Conservation (phyloP, 1,284 basidiomycete species). For the Dichomitus squalens region DNA sequence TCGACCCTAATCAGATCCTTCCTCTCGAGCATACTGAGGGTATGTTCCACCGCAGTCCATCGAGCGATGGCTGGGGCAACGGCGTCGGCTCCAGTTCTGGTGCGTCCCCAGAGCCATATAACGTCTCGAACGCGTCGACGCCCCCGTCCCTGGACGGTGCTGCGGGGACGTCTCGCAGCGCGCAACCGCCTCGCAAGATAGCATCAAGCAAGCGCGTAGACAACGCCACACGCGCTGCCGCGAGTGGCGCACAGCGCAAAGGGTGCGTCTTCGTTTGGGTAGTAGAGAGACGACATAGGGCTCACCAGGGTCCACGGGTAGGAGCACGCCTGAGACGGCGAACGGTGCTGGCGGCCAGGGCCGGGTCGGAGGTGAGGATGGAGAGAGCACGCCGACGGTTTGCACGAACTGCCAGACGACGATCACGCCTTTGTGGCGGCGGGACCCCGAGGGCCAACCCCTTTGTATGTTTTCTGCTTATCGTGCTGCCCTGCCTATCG, state of each 20-base stretch:
- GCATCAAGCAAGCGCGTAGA: slow-evolving; percentile 62
- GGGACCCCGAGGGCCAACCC: slow-evolving; percentile 94
- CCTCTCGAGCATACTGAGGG: slow-evolving; percentile 49
- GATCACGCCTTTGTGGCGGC: slow-evolving; percentile 93
- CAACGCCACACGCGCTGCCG: slow-evolving; percentile 24
- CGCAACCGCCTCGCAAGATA: slow-evolving; percentile 49
- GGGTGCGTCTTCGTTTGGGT: slow-evolving; percentile 39
- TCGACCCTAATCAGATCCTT: slow-evolving; percentile 86
- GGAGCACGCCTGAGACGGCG: slow-evolving; percentile 24
- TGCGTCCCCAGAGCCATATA: slow-evolving; percentile 77
- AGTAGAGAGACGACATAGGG: neutral
- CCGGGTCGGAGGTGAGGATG: slow-evolving; percentile 62
- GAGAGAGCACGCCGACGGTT: slow-evolving; percentile 72
- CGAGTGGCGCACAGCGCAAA: slow-evolving; percentile 42
- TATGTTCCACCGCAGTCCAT: slow-evolving; percentile 73
- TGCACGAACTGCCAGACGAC: slow-evolving; percentile 97
- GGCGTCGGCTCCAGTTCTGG: slow-evolving; percentile 65
- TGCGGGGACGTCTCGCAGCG: slow-evolving; percentile 29
- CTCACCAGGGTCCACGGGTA: slow-evolving; percentile 1
- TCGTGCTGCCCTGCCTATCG: slow-evolving; percentile 18
- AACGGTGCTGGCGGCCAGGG: slow-evolving; percentile 27
- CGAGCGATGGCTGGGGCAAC: slow-evolving; percentile 78
- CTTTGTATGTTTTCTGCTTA: slow-evolving; percentile 61
- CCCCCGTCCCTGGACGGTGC: slow-evolving; percentile 64
- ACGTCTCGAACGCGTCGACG: slow-evolving; percentile 65